Base-by-base conservation (phyloP, 345 rosid species). In the Excoecaria cochinchinensis region DNA sequence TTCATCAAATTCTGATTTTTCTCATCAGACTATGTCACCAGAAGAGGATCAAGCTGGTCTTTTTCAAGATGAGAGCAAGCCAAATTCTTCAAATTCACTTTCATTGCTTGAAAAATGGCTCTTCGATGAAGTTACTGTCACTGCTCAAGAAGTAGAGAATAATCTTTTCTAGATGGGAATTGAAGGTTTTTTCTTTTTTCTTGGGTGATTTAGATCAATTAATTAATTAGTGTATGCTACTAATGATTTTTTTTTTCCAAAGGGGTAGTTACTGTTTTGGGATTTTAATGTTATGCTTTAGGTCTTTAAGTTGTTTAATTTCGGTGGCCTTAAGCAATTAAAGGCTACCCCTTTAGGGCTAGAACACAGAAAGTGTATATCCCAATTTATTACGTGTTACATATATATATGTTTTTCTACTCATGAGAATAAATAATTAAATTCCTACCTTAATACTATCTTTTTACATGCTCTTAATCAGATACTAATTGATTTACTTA, bases 71-170 rank as follows among this genome's bases (percentile, higher is more conserved):
- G 92, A 87, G 57, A 78, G 80, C 77, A 88, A 84, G 74, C 85
- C 85, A 62, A 85, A 75, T 74, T 69, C 65, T 57, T 72, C 55
- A 39, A 86, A 84, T 77, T 74, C 83, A 25, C 78, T 85, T 75
- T 86, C 91, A 25, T 70, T 86, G 86, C 83, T 92, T 66, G 97
- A 92, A 81, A 86, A 89, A 67, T 92, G 94, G 92, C 85, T 89
- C 21, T 81, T 85, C 73, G 94, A 91, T 63, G 97, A 89, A 60
- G 85, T 82, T 80, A 8, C 25, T 42, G 3, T 5, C 5, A 44
- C 48, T 5, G 5, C 48, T 44, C 48, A 44, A 44, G 48, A 44
- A 1, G 48, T 3, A 8, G 38, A 22, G 47, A 53, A 24, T 70
- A 42, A 46, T 53, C 56, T 69, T 63, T 73, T 77, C 64, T 71